Conservation (phyloP, 306 rosid genomes). For the Rubus idaeus region DNA sequence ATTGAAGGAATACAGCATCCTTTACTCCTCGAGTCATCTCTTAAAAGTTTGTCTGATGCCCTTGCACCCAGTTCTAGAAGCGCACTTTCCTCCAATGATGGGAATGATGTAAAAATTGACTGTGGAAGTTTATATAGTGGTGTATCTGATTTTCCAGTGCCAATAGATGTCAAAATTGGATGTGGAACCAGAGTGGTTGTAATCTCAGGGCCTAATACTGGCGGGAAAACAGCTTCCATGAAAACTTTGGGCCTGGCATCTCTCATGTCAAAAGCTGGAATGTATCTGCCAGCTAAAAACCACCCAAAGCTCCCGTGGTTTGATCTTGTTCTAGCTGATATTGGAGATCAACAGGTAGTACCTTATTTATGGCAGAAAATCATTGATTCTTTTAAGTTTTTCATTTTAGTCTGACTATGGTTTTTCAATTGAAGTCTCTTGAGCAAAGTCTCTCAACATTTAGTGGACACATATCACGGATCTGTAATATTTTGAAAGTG, state of each 20-base stretch:
- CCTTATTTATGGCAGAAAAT: slow-evolving; percentile 30
- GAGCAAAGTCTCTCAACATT: slow-evolving; percentile 97
- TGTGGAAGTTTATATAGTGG: slow-evolving; percentile 32
- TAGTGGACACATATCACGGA: slow-evolving; percentile 85
- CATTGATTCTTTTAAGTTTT: slow-evolving; percentile 35
- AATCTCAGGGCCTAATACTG: slow-evolving; percentile 96
- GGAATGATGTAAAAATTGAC: slow-evolving; percentile 26
- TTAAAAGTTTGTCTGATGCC: slow-evolving; percentile 33
- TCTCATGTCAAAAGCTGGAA: slow-evolving; percentile 96
- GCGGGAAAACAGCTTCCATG: slow-evolving; percentile 97
- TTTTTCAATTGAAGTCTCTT: slow-evolving; percentile 69
- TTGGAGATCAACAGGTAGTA: slow-evolving; percentile 96
- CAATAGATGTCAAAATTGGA: slow-evolving; percentile 79
- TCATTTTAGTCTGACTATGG: slow-evolving; percentile 46
- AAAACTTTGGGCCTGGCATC: slow-evolving; percentile 86
- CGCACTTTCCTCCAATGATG: slow-evolving; percentile 32
- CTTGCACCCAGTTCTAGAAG: slow-evolving; percentile 32
- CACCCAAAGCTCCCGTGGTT: slow-evolving; percentile 91
- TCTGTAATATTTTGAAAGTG: slow-evolving; percentile 70
- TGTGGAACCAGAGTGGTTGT: slow-evolving; percentile 79
- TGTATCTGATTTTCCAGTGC: slow-evolving; percentile 66
- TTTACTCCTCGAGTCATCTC: slow-evolving; percentile 65
- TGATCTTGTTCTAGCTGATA: slow-evolving; percentile 84
- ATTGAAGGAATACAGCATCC: slow-evolving; percentile 79
- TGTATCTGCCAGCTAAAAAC: slow-evolving; percentile 84